Evolutionary conservation across 192 early-diverging fungal species (phyloP).

Genomic region (Podila clonocystis): DNA sequence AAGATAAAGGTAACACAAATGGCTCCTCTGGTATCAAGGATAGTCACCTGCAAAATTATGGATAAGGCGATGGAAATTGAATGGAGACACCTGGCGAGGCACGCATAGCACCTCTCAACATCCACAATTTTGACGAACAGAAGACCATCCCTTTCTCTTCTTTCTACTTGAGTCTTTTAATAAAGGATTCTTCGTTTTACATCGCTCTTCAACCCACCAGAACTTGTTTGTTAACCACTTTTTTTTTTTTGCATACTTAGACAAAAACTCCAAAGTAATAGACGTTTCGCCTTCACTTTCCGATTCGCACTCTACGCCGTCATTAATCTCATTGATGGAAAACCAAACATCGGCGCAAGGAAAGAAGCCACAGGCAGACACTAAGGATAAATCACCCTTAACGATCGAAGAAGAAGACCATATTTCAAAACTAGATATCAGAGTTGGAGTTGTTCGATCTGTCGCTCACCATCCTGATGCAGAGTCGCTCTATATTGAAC

Average conservation of each 20-base stretch:
- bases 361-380: background rate
- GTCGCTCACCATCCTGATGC: slow-evolving; percentile 64
- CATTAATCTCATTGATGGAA: background rate
- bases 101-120: too few relatives aligned
- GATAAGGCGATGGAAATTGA: too few relatives aligned
- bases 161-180: too few relatives aligned
- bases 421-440: slow-evolving; percentile 63
- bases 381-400: background rate
- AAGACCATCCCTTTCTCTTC: too few relatives aligned
- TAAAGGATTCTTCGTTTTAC: too few relatives aligned
- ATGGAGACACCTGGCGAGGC: too few relatives aligned
- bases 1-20: slow-evolving; percentile 31
- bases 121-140: too few relatives aligned
- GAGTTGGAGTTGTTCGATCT: slow-evolving; percentile 69
- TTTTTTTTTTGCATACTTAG: too few relatives aligned
- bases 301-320: background rate
- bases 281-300: background rate
- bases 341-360: background rate
- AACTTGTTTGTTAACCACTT: too few relatives aligned
- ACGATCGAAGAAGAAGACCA: slow-evolving; percentile 38
- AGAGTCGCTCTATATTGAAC: slow-evolving; percentile 58
- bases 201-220: too few relatives aligned
- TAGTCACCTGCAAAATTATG: too few relatives aligned
- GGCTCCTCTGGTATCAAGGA: background rate
- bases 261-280: background rate